Conservation (phyloP, 2,329 filamentous ascomycete genomes). For the Colletotrichum gloeosporioides region DNA sequence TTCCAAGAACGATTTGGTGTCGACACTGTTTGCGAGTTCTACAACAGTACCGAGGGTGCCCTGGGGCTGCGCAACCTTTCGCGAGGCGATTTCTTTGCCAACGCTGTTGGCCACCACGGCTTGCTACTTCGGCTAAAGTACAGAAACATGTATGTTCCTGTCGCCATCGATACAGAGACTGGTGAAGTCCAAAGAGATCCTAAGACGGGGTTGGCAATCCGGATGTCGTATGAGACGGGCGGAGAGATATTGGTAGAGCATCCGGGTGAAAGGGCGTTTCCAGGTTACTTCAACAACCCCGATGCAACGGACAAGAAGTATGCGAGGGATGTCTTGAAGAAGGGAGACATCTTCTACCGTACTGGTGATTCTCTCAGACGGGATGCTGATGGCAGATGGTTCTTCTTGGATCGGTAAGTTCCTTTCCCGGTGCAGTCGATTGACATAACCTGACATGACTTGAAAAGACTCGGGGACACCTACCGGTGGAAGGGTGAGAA, state of each 20-base stretch:
- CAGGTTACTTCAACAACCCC: conserved; percentile 73
- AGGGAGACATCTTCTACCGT: conserved; percentile 73
- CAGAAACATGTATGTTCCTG: conserved; percentile 65
- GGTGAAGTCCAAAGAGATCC: conserved; percentile 71
- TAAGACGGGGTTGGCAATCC: conserved; percentile 69
- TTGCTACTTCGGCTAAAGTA: conserved; percentile 58
- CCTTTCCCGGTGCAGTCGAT: neutral
- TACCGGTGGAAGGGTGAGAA: conserved; percentile 79
- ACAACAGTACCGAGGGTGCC: conserved; percentile 78
- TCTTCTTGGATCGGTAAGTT: conserved; percentile 62
- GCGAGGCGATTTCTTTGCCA: conserved; percentile 65
- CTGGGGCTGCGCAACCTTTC: conserved; percentile 66
- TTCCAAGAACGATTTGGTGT: conserved; percentile 58
- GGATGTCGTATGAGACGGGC: conserved; percentile 68
- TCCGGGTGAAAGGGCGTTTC: conserved; percentile 62
- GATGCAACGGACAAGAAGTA: conserved; percentile 73
- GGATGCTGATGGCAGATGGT: conserved; percentile 69
- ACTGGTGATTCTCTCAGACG: conserved; percentile 70
- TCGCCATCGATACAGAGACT: conserved; percentile 71
- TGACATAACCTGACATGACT: neutral
- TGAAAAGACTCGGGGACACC: conserved; percentile 67
- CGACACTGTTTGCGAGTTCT: conserved; percentile 72
- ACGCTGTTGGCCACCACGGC: conserved; percentile 75
- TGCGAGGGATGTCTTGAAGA: conserved; percentile 66
- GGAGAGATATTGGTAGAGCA: conserved; percentile 78